Evolutionary conservation across 257 asterid genomes (phyloP).

Genomic region (Jacaranda copaia): DNA sequence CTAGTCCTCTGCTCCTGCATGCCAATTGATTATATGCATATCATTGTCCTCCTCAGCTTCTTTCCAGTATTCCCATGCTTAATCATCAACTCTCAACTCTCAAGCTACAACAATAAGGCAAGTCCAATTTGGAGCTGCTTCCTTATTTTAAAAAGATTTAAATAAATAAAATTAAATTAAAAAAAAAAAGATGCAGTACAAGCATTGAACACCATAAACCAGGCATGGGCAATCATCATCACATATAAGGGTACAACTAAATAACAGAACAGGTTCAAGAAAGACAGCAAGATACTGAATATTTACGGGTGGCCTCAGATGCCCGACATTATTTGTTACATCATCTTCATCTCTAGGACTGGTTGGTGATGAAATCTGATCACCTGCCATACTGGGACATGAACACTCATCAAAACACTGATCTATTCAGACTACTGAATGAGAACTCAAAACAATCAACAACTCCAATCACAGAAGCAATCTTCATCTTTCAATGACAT

Average conservation of each 20-base stretch:
- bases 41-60: constrained; percentile 24
- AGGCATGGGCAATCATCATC: constrained; percentile 23
- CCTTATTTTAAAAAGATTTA: constrained; percentile 5
- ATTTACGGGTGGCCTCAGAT: constrained; percentile 63
- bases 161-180: too few species aligned
- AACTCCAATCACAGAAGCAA: constrained; percentile 7
- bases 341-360: constrained; percentile 97
- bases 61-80: constrained; percentile 26
- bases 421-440: constrained; percentile 18
- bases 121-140: constrained; percentile 14
- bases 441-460: constrained; percentile 1
- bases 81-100: not conserved
- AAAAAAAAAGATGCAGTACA: not conserved
- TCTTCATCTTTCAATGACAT: not conserved
- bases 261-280: constrained; percentile 16
- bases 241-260: constrained; percentile 15
- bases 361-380: constrained; percentile 80
- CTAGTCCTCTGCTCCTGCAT: not conserved
- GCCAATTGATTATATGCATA: not conserved
- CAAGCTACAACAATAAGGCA: not conserved
- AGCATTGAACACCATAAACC: constrained; percentile 26
- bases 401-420: constrained; percentile 38
- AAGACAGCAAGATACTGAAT: constrained; percentile 28
- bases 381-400: constrained; percentile 89
- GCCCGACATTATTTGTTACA: constrained; percentile 58